Conservation (phyloP, 2,329 filamentous ascomycete species). For the Westerdykella sp. region DNA sequence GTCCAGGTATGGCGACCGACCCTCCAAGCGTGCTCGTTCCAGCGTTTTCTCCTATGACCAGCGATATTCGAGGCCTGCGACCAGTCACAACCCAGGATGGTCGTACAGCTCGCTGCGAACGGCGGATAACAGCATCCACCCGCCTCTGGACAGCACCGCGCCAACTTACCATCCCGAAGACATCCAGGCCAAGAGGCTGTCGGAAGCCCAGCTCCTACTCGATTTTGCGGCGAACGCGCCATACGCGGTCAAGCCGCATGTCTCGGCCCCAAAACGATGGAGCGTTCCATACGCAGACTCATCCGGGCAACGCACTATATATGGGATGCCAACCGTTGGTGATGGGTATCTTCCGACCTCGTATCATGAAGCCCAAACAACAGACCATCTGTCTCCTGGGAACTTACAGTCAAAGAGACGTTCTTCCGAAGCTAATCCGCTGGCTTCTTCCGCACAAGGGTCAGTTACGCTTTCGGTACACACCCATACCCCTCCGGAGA, state of each 20-base stretch:
- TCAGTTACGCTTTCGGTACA: slow-evolving; percentile 22
- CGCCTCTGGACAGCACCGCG: slow-evolving; percentile 18
- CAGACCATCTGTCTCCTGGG: too few relatives aligned
- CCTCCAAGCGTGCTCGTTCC: slow-evolving; percentile 55
- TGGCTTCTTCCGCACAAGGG: too few relatives aligned
- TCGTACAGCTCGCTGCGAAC: slow-evolving; percentile 37
- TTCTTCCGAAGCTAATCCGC: too few relatives aligned
- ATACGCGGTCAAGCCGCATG: slow-evolving; percentile 22
- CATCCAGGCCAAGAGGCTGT: slow-evolving; percentile 28
- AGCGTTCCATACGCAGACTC: slow-evolving; percentile 18
- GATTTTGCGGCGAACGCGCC: slow-evolving; percentile 36
- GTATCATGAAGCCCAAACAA: too few relatives aligned
- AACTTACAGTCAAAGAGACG: too few relatives aligned
- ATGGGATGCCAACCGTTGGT: too few relatives aligned
- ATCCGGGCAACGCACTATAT: background rate
- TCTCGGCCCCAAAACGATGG: slow-evolving; percentile 24
- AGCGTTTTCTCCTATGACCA: slow-evolving; percentile 44
- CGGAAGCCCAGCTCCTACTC: slow-evolving; percentile 43
- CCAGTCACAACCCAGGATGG: slow-evolving; percentile 41
- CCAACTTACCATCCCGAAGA: slow-evolving; percentile 22
- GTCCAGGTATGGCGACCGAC: slow-evolving; percentile 40
- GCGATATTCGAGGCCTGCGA: slow-evolving; percentile 40
- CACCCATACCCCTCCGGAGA: slow-evolving; percentile 39
- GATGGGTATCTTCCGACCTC: too few relatives aligned
- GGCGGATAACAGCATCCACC: slow-evolving; percentile 29